These are phyloP conservation scores for Metarhizium album DNA, from an alignment of 2,329 filamentous ascomycete species.

Conservation along the genomic window DNA sequence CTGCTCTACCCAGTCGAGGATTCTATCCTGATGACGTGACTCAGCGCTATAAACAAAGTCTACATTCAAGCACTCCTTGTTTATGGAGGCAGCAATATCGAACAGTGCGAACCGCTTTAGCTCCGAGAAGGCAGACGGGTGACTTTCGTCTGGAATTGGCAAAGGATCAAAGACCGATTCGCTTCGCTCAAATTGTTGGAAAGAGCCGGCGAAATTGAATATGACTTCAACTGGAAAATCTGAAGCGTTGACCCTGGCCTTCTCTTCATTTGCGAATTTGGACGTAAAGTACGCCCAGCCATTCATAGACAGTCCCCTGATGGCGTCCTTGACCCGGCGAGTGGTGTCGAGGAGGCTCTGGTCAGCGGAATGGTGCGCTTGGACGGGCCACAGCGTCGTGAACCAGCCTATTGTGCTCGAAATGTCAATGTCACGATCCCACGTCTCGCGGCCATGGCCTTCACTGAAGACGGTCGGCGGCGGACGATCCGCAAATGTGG, in stretches of 20 bases:
- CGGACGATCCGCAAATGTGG: neutral
- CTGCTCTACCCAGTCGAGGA: too few species aligned
- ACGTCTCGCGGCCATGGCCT: slow-evolving; percentile 28
- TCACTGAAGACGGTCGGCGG: slow-evolving; percentile 12
- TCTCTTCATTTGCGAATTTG: slow-evolving; percentile 22
- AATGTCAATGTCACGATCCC: slow-evolving; percentile 16
- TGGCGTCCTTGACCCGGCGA: slow-evolving; percentile 19
- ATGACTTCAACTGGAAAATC: slow-evolving; percentile 24
- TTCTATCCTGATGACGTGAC: too few species aligned
- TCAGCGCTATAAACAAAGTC: too few species aligned
- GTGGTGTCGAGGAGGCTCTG: slow-evolving; percentile 5
- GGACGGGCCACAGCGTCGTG: slow-evolving; percentile 27
- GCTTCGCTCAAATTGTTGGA: slow-evolving; percentile 31
- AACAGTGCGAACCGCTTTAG: too few species aligned
- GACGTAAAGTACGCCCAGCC: slow-evolving; percentile 28
- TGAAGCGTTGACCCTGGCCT: slow-evolving; percentile 12
- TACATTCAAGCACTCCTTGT: too few species aligned
- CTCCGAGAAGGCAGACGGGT: neutral
- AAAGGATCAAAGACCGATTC: slow-evolving; percentile 8
- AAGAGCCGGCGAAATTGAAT: slow-evolving; percentile 34
- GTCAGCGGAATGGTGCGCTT: slow-evolving; percentile 5
- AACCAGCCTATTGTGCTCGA: slow-evolving; percentile 35
- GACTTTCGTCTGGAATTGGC: neutral
- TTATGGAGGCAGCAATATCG: too few species aligned
- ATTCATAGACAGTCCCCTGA: slow-evolving; percentile 20